phyloP scores from a whole-genome alignment of 768 basidiomycete genomes.

The Dacryopinax primogenitus region DNA sequence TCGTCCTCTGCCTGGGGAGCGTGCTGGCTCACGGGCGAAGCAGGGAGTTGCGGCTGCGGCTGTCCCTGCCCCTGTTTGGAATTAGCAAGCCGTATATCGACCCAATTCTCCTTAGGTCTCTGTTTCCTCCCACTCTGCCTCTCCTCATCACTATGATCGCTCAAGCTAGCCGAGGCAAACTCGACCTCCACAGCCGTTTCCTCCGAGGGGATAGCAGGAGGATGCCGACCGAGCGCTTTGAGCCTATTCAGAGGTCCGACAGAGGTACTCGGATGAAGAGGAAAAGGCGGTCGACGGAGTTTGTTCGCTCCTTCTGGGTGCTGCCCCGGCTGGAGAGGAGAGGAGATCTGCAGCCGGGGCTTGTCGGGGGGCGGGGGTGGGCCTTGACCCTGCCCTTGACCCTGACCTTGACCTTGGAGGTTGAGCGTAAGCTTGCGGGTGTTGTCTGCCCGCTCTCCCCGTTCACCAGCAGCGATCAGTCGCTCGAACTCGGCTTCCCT shows the following conservation, averaged over 20 bases:
- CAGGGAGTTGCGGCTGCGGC: background rate
- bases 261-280: background rate
- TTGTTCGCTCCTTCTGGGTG: background rate
- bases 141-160: background rate
- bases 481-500: constrained; percentile 71
- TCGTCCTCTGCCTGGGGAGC: background rate
- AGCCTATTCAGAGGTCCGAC: background rate
- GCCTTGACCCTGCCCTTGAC: background rate
- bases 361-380: background rate
- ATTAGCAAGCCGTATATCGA: background rate
- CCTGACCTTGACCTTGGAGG: too few species aligned
- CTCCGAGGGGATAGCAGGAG: background rate
- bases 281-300: background rate
- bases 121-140: background rate
- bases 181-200: constrained; percentile 1
- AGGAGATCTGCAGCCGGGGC: background rate
- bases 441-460: constrained; percentile 14
- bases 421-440: constrained; percentile 34
- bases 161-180: background rate
- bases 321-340: background rate
- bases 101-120: background rate
- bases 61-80: background rate
- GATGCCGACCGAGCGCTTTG: background rate
- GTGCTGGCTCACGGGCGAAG: constrained; percentile 3
- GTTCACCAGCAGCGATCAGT: constrained; percentile 65